A percentile compares a stretch with the other conserved stretches of the same genome.
phyloP scores from a whole-genome alignment of 331 rosid genomes.

The Malus hybrid region DNA sequence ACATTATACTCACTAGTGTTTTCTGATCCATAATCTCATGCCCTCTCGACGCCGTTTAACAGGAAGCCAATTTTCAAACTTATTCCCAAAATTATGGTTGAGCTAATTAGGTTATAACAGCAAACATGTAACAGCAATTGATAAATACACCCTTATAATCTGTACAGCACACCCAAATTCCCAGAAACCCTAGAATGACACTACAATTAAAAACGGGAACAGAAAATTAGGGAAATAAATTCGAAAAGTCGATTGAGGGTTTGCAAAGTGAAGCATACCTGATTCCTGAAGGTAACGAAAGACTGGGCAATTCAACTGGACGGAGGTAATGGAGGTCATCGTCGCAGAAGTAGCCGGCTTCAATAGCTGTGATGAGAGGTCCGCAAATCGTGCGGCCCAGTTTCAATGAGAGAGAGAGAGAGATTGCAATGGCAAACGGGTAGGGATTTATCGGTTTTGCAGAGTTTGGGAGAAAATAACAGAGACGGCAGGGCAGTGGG shows the following conservation, averaged over 20 bases:
- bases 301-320: too few relatives aligned
- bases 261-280: constrained; percentile 29
- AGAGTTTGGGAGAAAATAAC: too few relatives aligned
- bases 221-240: neutral
- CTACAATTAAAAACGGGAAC: neutral
- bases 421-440: too few relatives aligned
- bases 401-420: too few relatives aligned
- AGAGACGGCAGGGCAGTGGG: too few relatives aligned
- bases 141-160: neutral
- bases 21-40: neutral
- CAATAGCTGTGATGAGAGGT: too few relatives aligned
- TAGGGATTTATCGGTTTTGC: too few relatives aligned
- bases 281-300: too few relatives aligned
- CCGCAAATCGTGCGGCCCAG: too few relatives aligned
- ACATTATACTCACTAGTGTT: neutral
- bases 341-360: too few relatives aligned
- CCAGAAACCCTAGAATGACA: neutral
- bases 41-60: neutral
- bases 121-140: neutral
- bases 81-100: neutral
- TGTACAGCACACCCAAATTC: neutral
- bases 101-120: neutral
- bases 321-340: too few relatives aligned
- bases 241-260: neutral
- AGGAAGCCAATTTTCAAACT: neutral